Conservation (phyloP, 139 green algal species). For the Coccomyxa sp. region DNA sequence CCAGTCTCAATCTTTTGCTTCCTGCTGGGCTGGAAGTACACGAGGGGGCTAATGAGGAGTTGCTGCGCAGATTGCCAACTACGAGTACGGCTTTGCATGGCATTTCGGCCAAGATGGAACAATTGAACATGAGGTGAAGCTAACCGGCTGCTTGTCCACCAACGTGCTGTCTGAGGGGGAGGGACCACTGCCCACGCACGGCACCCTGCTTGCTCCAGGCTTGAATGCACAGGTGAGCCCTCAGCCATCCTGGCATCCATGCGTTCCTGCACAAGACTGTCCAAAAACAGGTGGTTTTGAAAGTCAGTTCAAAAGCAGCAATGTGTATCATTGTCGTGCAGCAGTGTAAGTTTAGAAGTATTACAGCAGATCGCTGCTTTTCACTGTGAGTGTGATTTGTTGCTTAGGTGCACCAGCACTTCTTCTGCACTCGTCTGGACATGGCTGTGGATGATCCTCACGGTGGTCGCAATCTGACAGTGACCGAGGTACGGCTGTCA, state of each 20-base stretch:
- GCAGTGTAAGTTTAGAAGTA: not conserved
- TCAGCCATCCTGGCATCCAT: conserved; percentile 69
- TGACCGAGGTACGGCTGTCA: conserved; percentile 13
- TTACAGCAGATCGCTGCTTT: not conserved
- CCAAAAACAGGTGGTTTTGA: not conserved
- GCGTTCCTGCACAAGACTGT: not conserved
- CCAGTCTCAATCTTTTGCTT: not conserved
- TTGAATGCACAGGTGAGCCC: conserved; percentile 76
- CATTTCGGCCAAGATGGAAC: conserved; percentile 73
- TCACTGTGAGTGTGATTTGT: not conserved
- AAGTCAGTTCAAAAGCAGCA: not conserved
- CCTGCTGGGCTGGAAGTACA: not conserved
- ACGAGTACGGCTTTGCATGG: conserved; percentile 66
- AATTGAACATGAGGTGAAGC: conserved; percentile 78
- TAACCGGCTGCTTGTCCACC: conserved; percentile 79
- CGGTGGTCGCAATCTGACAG: conserved; percentile 43
- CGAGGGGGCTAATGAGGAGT: not conserved
- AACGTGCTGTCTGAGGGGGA: conserved; percentile 27
- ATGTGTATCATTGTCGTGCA: not conserved
- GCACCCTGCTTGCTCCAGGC: conserved; percentile 58
- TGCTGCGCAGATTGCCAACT: conserved; percentile 64
- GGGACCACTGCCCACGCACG: conserved; percentile 41
- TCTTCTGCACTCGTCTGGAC: conserved; percentile 78
- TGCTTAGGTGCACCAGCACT: conserved; percentile 73
- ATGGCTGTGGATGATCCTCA: conserved; percentile 65